phyloP scores from a whole-genome alignment of 805 yeast species.

The Grigorovia yakushimaensis region DNA sequence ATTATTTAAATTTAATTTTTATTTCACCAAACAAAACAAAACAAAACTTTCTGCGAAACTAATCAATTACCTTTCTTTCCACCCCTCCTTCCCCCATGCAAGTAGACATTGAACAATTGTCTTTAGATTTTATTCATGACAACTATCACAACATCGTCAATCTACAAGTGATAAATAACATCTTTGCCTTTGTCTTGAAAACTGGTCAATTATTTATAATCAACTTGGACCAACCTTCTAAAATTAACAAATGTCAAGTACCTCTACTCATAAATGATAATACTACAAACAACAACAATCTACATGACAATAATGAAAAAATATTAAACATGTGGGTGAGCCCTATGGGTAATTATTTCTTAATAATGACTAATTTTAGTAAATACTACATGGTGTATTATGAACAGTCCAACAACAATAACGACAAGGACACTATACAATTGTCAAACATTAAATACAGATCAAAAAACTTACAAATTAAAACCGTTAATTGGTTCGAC shows the following conservation, averaged over 20 bases:
- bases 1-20: too few species aligned
- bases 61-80: too few species aligned
- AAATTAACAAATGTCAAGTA: slow-evolving; percentile 36
- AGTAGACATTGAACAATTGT: slow-evolving; percentile 28
- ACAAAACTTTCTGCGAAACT: too few species aligned
- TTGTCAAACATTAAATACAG: background rate
- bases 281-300: too few species aligned
- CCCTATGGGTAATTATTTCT: slow-evolving; percentile 13
- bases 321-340: slow-evolving; percentile 19
- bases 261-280: slow-evolving; percentile 15
- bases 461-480: background rate
- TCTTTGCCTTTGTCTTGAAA: slow-evolving; percentile 44
- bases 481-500: background rate
- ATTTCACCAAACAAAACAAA: too few species aligned
- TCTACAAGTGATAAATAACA: slow-evolving; percentile 46
- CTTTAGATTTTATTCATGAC: slow-evolving; percentile 45
- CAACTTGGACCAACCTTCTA: slow-evolving; percentile 55
- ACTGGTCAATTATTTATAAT: slow-evolving; percentile 52
- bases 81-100: slow-evolving; percentile 8
- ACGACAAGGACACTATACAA: background rate
- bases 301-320: slow-evolving; percentile 13
- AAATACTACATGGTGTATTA: slow-evolving; percentile 13
- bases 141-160: slow-evolving; percentile 35
- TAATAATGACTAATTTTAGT: slow-evolving; percentile 25
- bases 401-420: too few species aligned